Percentiles rank a stretch among this genome's conserved stretches.
Evolutionary conservation across 2,329 filamentous ascomycete genomes (phyloP).

Genomic region (Nannizziopsis barbatae): DNA sequence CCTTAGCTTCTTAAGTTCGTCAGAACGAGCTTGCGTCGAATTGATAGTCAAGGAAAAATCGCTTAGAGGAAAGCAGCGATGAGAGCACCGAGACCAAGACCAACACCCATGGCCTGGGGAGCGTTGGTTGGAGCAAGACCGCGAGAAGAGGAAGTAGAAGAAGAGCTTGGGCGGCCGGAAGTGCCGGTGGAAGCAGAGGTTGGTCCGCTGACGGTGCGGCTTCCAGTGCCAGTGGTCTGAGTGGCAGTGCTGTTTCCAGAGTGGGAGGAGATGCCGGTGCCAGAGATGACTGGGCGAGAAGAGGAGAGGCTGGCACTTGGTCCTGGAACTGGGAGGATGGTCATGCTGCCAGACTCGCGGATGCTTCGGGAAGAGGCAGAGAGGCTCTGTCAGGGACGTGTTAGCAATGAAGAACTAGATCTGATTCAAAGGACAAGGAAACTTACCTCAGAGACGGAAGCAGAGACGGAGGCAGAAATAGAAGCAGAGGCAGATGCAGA

Average conservation of each 20-base stretch:
- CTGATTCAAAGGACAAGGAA: slow-evolving; percentile 3
- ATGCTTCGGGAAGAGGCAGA: neutral
- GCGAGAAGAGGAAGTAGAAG: slow-evolving; percentile 9
- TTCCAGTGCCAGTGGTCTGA: neutral
- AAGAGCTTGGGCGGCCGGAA: neutral
- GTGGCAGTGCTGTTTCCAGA: slow-evolving; percentile 11
- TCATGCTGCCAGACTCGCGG: slow-evolving; percentile 8
- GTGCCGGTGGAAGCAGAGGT: slow-evolving; percentile 6
- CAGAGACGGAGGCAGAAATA: slow-evolving; percentile 17
- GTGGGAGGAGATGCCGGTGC: slow-evolving; percentile 1
- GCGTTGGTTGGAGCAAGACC: slow-evolving; percentile 12
- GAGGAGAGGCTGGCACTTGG: slow-evolving; percentile 2
- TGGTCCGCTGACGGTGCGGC: slow-evolving; percentile 16
- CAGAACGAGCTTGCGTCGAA: neutral
- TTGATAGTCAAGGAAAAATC: neutral
- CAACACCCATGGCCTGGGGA: slow-evolving; percentile 19
- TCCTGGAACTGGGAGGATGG: slow-evolving; percentile 8
- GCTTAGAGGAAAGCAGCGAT: slow-evolving; percentile 35
- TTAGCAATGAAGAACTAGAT: neutral
- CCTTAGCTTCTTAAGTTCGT: neutral
- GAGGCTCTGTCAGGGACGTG: neutral
- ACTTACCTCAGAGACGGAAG: neutral
- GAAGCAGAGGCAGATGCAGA: slow-evolving; percentile 16
- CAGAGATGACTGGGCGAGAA: slow-evolving; percentile 5
- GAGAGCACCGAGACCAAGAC: slow-evolving; percentile 33